A percentile compares a stretch with the other conserved stretches of the same genome.
Conservation (phyloP, 1,284 basidiomycete genomes). For the Sanguinoderma infundibulare region DNA sequence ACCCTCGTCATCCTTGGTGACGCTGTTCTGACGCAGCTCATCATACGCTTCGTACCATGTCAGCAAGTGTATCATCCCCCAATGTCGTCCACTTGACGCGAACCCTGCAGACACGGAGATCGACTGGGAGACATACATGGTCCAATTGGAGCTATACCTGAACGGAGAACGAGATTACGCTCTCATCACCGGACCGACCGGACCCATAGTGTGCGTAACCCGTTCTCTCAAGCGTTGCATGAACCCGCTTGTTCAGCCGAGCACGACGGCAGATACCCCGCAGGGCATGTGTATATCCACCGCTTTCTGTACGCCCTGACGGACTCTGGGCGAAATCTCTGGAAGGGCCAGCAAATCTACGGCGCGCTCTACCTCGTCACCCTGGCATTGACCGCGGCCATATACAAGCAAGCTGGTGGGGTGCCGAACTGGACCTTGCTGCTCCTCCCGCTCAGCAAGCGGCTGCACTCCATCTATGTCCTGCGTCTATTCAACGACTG, state of each 20-base stretch:
- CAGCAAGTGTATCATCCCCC: slow-evolving; percentile 11
- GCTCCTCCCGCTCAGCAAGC: slow-evolving; percentile 85
- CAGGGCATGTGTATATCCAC: slow-evolving; percentile 90
- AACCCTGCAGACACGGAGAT: slow-evolving; percentile 90
- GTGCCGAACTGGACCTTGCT: slow-evolving; percentile 84
- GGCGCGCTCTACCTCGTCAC: slow-evolving; percentile 72
- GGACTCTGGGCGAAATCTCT: slow-evolving; percentile 62
- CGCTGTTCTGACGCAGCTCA: slow-evolving; percentile 73
- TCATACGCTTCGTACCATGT: slow-evolving; percentile 85
- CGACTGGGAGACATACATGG: slow-evolving; percentile 94
- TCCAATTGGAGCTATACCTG: slow-evolving; percentile 82
- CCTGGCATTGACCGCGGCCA: slow-evolving; percentile 64
- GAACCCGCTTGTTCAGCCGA: background rate
- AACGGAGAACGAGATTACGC: slow-evolving; percentile 88
- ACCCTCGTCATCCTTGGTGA: slow-evolving; percentile 72
- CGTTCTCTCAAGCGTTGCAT: background rate
- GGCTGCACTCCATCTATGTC: slow-evolving; percentile 93
- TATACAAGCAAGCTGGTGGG: slow-evolving; percentile 68
- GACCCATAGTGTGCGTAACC: slow-evolving; percentile 84
- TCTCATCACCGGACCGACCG: slow-evolving; percentile 89
- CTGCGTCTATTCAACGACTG: slow-evolving; percentile 97
- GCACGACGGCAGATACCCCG: slow-evolving; percentile 78
- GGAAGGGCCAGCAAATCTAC: slow-evolving; percentile 81
- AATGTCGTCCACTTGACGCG: slow-evolving; percentile 14
- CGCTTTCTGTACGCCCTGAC: slow-evolving; percentile 73